phyloP scores from a whole-genome alignment of 768 basidiomycete species.

The Lactarius evosmus region DNA sequence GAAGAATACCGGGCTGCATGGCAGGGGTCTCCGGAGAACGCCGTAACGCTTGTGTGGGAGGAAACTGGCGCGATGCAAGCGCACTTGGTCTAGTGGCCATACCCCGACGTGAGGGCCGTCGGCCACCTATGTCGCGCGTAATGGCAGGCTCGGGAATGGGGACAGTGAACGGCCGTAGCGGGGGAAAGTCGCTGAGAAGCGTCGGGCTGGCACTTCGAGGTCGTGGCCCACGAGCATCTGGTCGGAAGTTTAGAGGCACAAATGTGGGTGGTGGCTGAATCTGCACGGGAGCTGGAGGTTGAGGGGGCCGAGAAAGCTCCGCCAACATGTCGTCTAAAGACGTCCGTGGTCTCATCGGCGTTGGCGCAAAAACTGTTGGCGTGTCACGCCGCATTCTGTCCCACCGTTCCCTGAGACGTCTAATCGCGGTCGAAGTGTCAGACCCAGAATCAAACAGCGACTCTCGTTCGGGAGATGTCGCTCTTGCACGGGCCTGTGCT shows the following conservation, averaged over 20 bases:
- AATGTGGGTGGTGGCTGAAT: slow-evolving; percentile 51
- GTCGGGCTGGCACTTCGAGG: slow-evolving; percentile 44
- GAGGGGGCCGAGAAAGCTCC: slow-evolving; percentile 52
- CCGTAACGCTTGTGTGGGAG: neutral
- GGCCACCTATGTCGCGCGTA: slow-evolving; percentile 21
- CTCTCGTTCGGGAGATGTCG: slow-evolving; percentile 33
- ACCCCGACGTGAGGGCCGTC: slow-evolving; percentile 1
- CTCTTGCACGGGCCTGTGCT: slow-evolving; percentile 18
- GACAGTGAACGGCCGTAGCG: slow-evolving; percentile 28
- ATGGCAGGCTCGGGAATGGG: slow-evolving; percentile 16
- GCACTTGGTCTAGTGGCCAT: slow-evolving; percentile 4
- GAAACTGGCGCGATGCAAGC: neutral
- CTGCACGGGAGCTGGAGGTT: slow-evolving; percentile 39
- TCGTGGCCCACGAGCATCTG: slow-evolving; percentile 39
- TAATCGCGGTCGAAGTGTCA: slow-evolving; percentile 31
- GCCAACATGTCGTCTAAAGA: slow-evolving; percentile 60
- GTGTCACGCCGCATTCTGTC: slow-evolving; percentile 33
- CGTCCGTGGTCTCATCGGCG: slow-evolving; percentile 43
- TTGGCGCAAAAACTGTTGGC: slow-evolving; percentile 44
- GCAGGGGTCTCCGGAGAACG: neutral
- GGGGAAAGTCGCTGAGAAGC: slow-evolving; percentile 34
- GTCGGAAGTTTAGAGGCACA: slow-evolving; percentile 53
- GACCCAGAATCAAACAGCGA: slow-evolving; percentile 34
- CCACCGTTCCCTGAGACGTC: slow-evolving; percentile 33
- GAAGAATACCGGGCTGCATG: neutral